Conservation (phyloP, 2,329 filamentous ascomycete genomes). For the Ophiostoma pallidulum region DNA sequence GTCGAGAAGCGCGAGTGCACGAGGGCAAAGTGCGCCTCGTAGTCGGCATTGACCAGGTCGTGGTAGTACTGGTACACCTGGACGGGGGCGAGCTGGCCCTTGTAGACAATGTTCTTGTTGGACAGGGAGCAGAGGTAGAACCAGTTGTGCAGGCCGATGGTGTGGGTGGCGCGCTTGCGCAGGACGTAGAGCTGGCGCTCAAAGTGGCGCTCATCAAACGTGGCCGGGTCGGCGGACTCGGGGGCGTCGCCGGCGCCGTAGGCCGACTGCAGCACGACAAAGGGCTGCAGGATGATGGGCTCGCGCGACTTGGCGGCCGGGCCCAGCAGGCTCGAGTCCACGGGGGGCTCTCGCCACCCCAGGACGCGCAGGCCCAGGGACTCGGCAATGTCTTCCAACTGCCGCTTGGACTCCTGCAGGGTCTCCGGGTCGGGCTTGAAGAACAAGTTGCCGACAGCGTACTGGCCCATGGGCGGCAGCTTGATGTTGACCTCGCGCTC, state of each 20-base stretch:
- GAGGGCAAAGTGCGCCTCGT: slow-evolving; percentile 91
- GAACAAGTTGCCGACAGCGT: slow-evolving; percentile 95
- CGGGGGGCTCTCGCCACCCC: slow-evolving; percentile 92
- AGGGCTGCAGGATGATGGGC: slow-evolving; percentile 90
- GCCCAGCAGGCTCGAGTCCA: slow-evolving; percentile 85
- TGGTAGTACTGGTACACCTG: slow-evolving; percentile 99
- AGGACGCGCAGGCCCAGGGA: slow-evolving; percentile 80
- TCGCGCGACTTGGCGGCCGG: slow-evolving; percentile 89
- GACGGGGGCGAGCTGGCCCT: slow-evolving; percentile 86
- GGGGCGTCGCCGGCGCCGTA: slow-evolving; percentile 78
- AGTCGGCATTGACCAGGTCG: slow-evolving; percentile 92
- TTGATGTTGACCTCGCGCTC: slow-evolving; percentile 81
- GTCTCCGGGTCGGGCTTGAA: slow-evolving; percentile 94
- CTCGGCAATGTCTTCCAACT: slow-evolving; percentile 90
- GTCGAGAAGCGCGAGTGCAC: slow-evolving; percentile 97
- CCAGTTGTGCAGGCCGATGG: slow-evolving; percentile 94
- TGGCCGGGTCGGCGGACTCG: slow-evolving; percentile 64
- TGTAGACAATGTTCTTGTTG: slow-evolving; percentile 99
- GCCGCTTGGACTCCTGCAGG: slow-evolving; percentile 79
- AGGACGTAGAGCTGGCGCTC: slow-evolving; percentile 91
- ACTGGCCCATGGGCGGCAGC: slow-evolving; percentile 81
- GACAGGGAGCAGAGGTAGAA: slow-evolving; percentile 95
- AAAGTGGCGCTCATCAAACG: slow-evolving; percentile 77
- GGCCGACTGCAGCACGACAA: slow-evolving; percentile 76
- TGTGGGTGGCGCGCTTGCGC: slow-evolving; percentile 88